phyloP scores from a whole-genome alignment of 805 yeast genomes.

The Candida easanensis region DNA sequence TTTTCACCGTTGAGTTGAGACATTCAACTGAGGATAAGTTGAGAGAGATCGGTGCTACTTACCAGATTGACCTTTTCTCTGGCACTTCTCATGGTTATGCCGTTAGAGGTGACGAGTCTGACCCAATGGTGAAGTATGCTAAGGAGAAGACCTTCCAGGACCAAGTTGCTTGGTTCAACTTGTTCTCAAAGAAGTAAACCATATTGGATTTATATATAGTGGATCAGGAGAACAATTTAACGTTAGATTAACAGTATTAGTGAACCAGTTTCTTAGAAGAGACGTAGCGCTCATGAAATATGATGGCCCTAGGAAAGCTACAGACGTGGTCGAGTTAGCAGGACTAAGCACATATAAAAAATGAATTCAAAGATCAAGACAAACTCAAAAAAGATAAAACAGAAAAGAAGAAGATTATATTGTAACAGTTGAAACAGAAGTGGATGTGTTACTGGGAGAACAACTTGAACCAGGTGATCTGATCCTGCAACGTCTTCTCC shows the following conservation, averaged over 20 bases:
- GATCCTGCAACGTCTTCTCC: constrained; percentile 53
- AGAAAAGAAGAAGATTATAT: too few relatives aligned
- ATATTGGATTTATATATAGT: not conserved
- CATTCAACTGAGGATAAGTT: constrained; percentile 56
- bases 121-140: constrained; percentile 56
- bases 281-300: too few relatives aligned
- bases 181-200: not conserved
- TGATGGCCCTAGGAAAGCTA: too few relatives aligned
- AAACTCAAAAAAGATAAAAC: too few relatives aligned
- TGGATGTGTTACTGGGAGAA: too few relatives aligned
- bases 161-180: constrained; percentile 25
- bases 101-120: constrained; percentile 64
- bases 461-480: constrained; percentile 19
- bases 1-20: constrained; percentile 65
- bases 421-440: too few relatives aligned
- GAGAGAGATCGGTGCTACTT: constrained; percentile 48
- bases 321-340: too few relatives aligned
- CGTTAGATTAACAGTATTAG: too few relatives aligned
- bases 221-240: too few relatives aligned
- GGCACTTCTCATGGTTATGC: constrained; percentile 77
- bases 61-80: constrained; percentile 57
- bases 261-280: too few relatives aligned
- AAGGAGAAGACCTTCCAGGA: constrained; percentile 56
- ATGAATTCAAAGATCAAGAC: too few relatives aligned
- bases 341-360: too few relatives aligned